phyloP scores from a whole-genome alignment of 1,139 yeast genomes.

The Taiozyma sp. region DNA sequence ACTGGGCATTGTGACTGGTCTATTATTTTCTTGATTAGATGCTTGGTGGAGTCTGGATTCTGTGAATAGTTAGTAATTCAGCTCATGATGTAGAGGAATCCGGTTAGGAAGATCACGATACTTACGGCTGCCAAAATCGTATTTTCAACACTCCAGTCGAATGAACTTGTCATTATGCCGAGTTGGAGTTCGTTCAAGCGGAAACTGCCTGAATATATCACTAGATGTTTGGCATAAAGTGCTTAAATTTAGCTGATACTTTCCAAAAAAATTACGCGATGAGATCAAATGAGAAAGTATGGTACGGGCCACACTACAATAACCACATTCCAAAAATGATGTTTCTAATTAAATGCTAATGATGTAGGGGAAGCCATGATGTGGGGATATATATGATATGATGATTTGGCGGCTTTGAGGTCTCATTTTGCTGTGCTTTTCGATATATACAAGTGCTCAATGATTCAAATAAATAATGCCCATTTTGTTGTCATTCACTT shows the following conservation, averaged over 20 bases:
- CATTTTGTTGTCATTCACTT: neutral
- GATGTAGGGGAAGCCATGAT: neutral
- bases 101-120: neutral
- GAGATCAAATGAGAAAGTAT: neutral
- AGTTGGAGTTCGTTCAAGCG: neutral
- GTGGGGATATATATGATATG: neutral
- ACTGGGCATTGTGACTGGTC: slow-evolving; percentile 27
- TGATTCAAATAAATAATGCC: neutral
- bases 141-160: slow-evolving; percentile 9
- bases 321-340: neutral
- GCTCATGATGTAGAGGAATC: neutral
- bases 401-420: neutral
- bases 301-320: neutral
- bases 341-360: neutral
- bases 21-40: slow-evolving; percentile 10
- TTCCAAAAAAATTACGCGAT: neutral
- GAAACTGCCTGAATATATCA: neutral
- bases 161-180: neutral
- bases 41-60: slow-evolving; percentile 11
- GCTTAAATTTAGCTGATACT: neutral
- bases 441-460: neutral
- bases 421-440: neutral
- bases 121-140: slow-evolving; percentile 15
- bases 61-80: slow-evolving; percentile 7
- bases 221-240: neutral